Evolutionary conservation across 768 basidiomycete species (phyloP).

Genomic region (Podaxis sp.): DNA sequence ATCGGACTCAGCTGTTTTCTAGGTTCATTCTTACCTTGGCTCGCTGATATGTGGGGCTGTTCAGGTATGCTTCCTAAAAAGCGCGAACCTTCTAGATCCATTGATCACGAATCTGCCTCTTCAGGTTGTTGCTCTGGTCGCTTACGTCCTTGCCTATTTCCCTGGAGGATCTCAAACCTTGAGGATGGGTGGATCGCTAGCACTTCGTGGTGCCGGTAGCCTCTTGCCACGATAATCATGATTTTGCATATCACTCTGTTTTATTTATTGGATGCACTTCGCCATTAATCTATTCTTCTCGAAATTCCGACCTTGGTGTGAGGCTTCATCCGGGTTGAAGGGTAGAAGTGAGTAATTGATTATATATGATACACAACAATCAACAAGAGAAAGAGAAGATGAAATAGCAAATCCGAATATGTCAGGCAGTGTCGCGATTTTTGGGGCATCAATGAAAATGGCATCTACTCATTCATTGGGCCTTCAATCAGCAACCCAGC

Average conservation of each 20-base stretch:
- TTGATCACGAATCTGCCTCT: constrained; percentile 1
- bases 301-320: not conserved
- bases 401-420: not conserved
- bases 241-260: not conserved
- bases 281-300: not conserved
- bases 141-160: constrained; percentile 94
- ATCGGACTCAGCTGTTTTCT: constrained; percentile 10
- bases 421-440: not conserved
- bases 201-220: constrained; percentile 80
- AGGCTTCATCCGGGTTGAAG: not conserved
- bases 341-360: not conserved
- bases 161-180: constrained; percentile 85
- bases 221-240: constrained; percentile 68
- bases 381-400: not conserved
- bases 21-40: constrained; percentile 85
- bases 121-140: constrained; percentile 77
- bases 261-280: constrained; percentile 12
- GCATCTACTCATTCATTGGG: not conserved
- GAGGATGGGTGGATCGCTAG: constrained; percentile 75
- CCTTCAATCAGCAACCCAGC: constrained; percentile 39
- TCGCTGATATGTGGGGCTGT: constrained; percentile 81
- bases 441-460: not conserved
- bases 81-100: not conserved
- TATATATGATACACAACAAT: constrained; percentile 7
- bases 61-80: constrained; percentile 47